Evolutionary conservation across 2,329 filamentous ascomycete species (phyloP).

Genomic region (Iodosphaeria phyllophila): DNA sequence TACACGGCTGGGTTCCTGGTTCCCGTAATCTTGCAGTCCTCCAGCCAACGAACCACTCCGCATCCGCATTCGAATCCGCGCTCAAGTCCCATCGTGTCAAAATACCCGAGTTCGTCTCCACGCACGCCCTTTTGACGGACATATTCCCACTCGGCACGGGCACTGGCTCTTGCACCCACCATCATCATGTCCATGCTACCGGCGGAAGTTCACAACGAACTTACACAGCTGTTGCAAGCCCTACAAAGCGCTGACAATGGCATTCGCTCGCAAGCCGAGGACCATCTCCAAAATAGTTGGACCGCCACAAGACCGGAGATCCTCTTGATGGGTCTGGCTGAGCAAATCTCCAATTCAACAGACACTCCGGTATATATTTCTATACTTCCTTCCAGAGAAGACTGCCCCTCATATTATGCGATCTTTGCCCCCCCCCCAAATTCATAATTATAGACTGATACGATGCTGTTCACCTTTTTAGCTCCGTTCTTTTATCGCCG

Average conservation of each 20-base stretch:
- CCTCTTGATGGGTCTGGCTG: constrained; percentile 80
- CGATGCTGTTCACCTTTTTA: constrained; percentile 16
- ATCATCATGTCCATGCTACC: constrained; percentile 66
- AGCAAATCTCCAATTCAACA: constrained; percentile 69
- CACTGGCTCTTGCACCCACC: constrained; percentile 1
- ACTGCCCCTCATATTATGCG: no score
- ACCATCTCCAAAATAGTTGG: constrained; percentile 84
- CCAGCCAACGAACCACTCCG: no score
- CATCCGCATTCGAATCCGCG: no score
- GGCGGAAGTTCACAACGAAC: constrained; percentile 65
- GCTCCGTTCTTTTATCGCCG: constrained; percentile 80
- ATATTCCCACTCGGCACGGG: constrained; percentile 1
- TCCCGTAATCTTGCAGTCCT: no score
- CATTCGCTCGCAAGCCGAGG: constrained; percentile 70
- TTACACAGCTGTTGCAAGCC: constrained; percentile 71
- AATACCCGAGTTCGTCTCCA: no score
- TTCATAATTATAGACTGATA: neutral
- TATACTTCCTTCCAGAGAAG: constrained; percentile 1
- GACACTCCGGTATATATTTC: constrained; percentile 44
- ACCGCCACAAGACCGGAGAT: constrained; percentile 64
- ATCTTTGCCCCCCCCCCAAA: neutral
- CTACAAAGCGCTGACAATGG: constrained; percentile 82
- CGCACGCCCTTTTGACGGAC: no score
- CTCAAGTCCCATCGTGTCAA: no score
- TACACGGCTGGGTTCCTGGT: no score